These are phyloP conservation scores for Lactifluus subvellereus DNA, from an alignment of 768 basidiomycete genomes.

Conservation along the genomic window DNA sequence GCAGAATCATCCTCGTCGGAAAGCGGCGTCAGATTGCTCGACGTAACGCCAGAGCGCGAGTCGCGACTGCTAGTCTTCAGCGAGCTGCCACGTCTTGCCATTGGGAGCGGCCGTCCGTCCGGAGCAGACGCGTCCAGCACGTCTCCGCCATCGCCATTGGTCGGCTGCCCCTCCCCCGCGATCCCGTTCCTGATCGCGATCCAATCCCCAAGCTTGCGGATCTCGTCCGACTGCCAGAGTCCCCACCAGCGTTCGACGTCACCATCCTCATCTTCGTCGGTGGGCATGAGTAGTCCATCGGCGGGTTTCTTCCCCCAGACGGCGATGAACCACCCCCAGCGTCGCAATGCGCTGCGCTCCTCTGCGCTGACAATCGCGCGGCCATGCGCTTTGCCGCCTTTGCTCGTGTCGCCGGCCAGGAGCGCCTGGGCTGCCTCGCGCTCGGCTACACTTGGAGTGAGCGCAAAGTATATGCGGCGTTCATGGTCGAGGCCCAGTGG, in stretches of 20 bases:
- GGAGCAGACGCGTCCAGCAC: background rate
- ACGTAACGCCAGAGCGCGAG: background rate
- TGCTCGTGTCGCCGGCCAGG: conserved; percentile 31
- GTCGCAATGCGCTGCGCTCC: conserved; percentile 46
- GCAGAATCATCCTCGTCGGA: conserved; percentile 9
- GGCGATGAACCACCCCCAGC: conserved; percentile 75
- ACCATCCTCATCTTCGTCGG: conserved; percentile 28
- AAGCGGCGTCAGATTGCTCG: conserved; percentile 12
- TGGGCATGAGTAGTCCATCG: conserved; percentile 10
- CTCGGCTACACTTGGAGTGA: conserved; percentile 56
- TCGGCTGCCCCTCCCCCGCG: conserved; percentile 27
- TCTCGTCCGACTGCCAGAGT: conserved; percentile 60
- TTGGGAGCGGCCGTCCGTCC: background rate
- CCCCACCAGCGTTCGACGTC: conserved; percentile 69
- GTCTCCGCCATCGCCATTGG: background rate
- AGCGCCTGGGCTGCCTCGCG: conserved; percentile 41
- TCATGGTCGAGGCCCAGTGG: conserved; percentile 65
- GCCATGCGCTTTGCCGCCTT: conserved; percentile 39
- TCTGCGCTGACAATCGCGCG: conserved; percentile 37
- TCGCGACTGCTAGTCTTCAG: background rate
- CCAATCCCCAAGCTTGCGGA: conserved; percentile 62
- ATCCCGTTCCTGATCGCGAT: conserved; percentile 46
- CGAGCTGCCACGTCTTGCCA: conserved; percentile 6
- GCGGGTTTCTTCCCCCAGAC: conserved; percentile 60
- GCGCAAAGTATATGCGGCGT: conserved; percentile 61